Evolutionary conservation across 2,329 filamentous ascomycete genomes (phyloP), one percentile per base, ranked within the genome.

Genomic region (Anisogramma anomala): DNA sequence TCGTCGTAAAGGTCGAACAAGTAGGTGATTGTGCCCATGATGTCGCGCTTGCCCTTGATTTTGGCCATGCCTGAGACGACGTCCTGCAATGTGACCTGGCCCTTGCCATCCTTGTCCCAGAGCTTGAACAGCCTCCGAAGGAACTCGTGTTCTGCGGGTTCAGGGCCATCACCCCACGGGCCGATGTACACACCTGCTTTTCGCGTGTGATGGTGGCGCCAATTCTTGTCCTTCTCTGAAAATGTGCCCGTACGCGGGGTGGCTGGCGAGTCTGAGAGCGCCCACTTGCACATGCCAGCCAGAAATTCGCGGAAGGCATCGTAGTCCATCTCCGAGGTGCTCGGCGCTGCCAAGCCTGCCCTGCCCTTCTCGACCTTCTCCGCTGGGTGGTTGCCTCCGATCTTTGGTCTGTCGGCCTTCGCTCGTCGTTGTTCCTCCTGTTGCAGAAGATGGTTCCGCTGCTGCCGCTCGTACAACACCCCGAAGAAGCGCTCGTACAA

Each of bases 1-100:
- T 98, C 89, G 56, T 98, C 91, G 58, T 96, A 95, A 0, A 98
- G 74, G 54, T 95, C 85, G 53, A 98, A 98, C 60, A 98, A 96
- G 62, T 96, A 96, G 46, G 80, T 91, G 55, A 98, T 96, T 44
- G 84, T 91, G 22, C 85, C 85, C 89, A 98, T 95, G 50, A 98
- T 95, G 60, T 98, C 91, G 34, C 82, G 80, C 41, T 83, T 87
- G 7, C 91, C 89, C 59, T 94, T 96, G 55, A 98, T 85, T 11
- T 84, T 78, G 2, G 89, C 88, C 33, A 98, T 68, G 0, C 91
- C 91, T 14, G 82, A 82, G 4, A 96, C 91, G 2, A 98, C 86
- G 52, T 96, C 85, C 55, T 94, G 87, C 36, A 98, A 65, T 14
- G 80, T 93, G 48, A 98, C 64, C 1, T 81, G 78, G n/a, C 80